Conservation (phyloP, 2,329 filamentous ascomycete species). For the Mycogone perniciosa region DNA sequence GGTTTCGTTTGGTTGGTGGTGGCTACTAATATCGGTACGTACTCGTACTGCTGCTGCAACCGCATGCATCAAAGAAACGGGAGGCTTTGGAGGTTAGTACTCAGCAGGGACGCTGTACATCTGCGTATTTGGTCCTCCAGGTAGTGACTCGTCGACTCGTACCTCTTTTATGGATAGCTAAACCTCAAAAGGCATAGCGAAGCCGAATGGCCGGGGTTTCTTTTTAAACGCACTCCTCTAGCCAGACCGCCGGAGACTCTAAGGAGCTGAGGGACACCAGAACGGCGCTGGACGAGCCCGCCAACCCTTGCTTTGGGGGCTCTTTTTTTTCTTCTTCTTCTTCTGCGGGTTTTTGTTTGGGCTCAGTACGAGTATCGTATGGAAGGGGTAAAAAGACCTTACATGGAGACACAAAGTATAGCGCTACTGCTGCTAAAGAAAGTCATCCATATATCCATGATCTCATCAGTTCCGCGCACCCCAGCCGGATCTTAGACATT, state of each 20-base stretch:
- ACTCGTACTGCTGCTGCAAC: background rate
- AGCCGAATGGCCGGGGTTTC: background rate
- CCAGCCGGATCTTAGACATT: background rate
- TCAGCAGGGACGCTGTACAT: constrained; percentile 1
- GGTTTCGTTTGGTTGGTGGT: background rate
- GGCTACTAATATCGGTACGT: background rate
- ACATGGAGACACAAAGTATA: background rate
- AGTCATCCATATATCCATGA: background rate
- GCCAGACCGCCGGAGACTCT: constrained; percentile 13
- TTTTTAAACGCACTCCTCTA: constrained; percentile 4
- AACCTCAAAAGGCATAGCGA: background rate
- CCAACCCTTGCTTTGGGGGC: constrained; percentile 2
- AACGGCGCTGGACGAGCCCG: too few species aligned
- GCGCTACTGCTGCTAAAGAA: background rate
- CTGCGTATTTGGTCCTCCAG: background rate
- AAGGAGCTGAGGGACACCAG: background rate
- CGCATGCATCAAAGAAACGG: constrained; percentile 7
- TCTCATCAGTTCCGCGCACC: constrained; percentile 1
- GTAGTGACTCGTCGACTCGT: too few species aligned
- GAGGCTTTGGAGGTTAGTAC: background rate
- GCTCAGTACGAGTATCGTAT: background rate
- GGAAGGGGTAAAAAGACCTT: background rate
- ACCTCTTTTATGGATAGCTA: background rate
- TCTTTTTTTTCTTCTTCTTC: constrained; percentile 1
- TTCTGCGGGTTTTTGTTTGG: background rate